Conservation (phyloP, 1,284 basidiomycete genomes). For the Apiotrichum sp. region DNA sequence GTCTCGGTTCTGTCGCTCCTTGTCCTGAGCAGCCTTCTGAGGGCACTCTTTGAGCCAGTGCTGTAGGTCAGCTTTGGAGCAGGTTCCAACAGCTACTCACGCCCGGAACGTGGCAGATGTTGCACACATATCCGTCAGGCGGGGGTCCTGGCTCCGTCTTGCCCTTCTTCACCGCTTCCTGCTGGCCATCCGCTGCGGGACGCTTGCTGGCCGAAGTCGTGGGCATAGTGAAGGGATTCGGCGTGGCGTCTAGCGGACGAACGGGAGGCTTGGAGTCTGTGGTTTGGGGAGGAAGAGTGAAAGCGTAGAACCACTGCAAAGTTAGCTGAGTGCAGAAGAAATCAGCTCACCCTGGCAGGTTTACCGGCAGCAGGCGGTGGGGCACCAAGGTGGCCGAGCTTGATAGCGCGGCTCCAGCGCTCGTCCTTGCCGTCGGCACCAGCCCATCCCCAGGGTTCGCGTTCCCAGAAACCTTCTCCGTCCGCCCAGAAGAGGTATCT, state of each 20-base stretch:
- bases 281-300: slow-evolving; percentile 55
- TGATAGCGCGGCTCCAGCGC: slow-evolving; percentile 69
- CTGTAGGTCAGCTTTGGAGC: slow-evolving; percentile 15
- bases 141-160: slow-evolving; percentile 48
- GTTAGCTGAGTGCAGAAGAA: not conserved
- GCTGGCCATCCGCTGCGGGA: slow-evolving; percentile 51
- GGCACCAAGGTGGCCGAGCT: slow-evolving; percentile 77
- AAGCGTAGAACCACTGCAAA: slow-evolving; percentile 69
- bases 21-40: slow-evolving; percentile 20
- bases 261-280: slow-evolving; percentile 25
- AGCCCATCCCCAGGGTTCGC: slow-evolving; percentile 81
- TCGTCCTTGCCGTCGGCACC: slow-evolving; percentile 51
- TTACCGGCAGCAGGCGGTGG: slow-evolving; percentile 53
- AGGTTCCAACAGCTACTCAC: slow-evolving; percentile 23
- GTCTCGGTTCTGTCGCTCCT: slow-evolving; percentile 8
- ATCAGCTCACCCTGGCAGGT: slow-evolving; percentile 68
- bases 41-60: slow-evolving; percentile 47
- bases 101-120: slow-evolving; percentile 60
- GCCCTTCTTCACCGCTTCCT: slow-evolving; percentile 49
- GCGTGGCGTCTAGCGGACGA: slow-evolving; percentile 35
- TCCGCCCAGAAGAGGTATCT: slow-evolving; percentile 53
- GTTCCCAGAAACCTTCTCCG: slow-evolving; percentile 71
- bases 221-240: slow-evolving; percentile 33
- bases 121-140: slow-evolving; percentile 78
- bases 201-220: slow-evolving; percentile 50